phyloP scores from a whole-genome alignment of 768 basidiomycete genomes.

The Phanerodontia chrysosporium region DNA sequence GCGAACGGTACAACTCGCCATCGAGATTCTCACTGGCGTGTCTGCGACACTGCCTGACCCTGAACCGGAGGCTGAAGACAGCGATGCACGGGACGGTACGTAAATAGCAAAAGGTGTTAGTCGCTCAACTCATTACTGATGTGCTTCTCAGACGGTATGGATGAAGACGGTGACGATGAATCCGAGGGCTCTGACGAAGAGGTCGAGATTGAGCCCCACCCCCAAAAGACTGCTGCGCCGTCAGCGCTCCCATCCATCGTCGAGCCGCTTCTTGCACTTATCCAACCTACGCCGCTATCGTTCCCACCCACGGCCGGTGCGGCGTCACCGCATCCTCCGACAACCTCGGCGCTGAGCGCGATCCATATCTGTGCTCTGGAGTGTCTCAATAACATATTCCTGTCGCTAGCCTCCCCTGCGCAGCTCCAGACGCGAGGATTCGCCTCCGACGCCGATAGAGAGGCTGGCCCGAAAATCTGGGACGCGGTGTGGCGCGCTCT shows the following conservation, averaged over 20 bases:
- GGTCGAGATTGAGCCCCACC: not conserved
- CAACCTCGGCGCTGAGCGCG: constrained; percentile 78
- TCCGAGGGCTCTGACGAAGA: constrained; percentile 19
- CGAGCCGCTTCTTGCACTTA: constrained; percentile 60
- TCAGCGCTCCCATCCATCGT: constrained; percentile 46
- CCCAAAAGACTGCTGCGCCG: not conserved
- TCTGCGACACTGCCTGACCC: constrained; percentile 86
- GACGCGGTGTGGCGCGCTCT: constrained; percentile 62
- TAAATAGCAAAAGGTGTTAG: constrained; percentile 22
- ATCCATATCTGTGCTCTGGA: constrained; percentile 85
- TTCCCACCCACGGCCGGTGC: constrained; percentile 64
- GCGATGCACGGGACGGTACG: constrained; percentile 33
- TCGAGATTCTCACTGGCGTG: constrained; percentile 84
- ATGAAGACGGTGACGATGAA: constrained; percentile 27
- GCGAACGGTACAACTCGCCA: constrained; percentile 72
- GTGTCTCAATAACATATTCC: constrained; percentile 85
- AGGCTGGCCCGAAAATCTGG: constrained; percentile 57
- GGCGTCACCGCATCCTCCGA: constrained; percentile 80
- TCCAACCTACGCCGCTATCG: constrained; percentile 74
- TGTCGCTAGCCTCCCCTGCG: constrained; percentile 57
- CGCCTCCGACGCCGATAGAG: constrained; percentile 38
- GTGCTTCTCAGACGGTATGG: constrained; percentile 17
- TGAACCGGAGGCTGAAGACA: constrained; percentile 38
- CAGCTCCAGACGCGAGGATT: not conserved
- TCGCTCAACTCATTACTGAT: not conserved